phyloP scores from a whole-genome alignment of 169 alveolate species.

The Miamiensis avidus region DNA sequence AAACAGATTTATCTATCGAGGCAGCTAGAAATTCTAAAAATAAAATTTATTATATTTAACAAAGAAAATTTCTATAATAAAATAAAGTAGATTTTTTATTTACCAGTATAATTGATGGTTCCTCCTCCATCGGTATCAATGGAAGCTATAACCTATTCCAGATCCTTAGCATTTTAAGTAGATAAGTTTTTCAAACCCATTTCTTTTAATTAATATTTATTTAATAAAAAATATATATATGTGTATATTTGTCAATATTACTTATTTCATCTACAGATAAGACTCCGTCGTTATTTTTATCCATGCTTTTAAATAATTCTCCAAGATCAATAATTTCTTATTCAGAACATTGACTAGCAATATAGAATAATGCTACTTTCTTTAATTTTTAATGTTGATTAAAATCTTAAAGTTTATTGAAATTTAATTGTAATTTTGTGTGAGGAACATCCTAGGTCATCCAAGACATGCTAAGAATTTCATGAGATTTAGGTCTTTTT shows the following conservation, averaged over 20 bases:
- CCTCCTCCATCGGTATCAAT: conserved; percentile 66
- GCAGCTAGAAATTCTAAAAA: conserved; percentile 72
- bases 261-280: conserved; percentile 54
- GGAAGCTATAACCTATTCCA: conserved; percentile 31
- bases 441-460: conserved; percentile 13
- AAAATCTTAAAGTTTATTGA: conserved; percentile 29
- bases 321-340: conserved; percentile 52
- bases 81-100: too few species aligned
- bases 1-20: conserved; percentile 53
- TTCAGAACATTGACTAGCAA: conserved; percentile 59
- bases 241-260: conserved; percentile 14
- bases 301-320: conserved; percentile 54
- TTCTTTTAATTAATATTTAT: neutral
- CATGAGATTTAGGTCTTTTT: conserved; percentile 51
- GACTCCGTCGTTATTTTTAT: conserved; percentile 59
- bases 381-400: conserved; percentile 38
- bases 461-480: conserved; percentile 67
- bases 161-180: conserved; percentile 15
- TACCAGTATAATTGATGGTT: conserved; percentile 63
- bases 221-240: neutral
- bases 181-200: conserved; percentile 12
- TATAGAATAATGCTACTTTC: conserved; percentile 55
- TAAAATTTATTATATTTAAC: neutral
- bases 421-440: conserved; percentile 26
- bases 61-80: neutral